Evolutionary conservation across 352 stramenopile species (phyloP).

Genomic region (Phytophthora multivora): DNA sequence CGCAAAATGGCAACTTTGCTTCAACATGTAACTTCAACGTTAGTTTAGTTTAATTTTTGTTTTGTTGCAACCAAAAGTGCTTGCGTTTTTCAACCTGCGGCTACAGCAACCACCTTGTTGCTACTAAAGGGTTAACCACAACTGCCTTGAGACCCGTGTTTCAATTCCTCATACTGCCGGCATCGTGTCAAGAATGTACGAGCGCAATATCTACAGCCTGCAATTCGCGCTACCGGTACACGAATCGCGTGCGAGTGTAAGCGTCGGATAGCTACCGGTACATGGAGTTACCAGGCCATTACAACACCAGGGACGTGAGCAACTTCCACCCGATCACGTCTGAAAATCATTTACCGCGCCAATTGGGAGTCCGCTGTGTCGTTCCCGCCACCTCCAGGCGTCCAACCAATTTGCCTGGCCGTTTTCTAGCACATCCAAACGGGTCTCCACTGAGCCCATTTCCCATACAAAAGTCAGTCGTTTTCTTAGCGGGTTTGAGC

Average conservation of each 20-base stretch:
- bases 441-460: constrained; percentile 18
- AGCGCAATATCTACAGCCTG: no score
- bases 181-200: no score
- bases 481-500: constrained; percentile 1
- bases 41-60: no score
- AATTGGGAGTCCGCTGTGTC: not conserved
- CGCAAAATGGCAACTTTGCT: constrained; percentile 10
- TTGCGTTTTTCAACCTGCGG: no score
- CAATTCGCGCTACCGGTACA: no score
- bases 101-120: no score
- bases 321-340: constrained; percentile 2
- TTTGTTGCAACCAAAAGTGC: no score
- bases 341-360: constrained; percentile 22
- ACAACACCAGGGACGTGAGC: not conserved
- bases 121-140: no score
- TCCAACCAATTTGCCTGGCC: constrained; percentile 29
- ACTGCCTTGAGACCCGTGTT: no score
- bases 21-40: constrained; percentile 19
- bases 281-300: not conserved
- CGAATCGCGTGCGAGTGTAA: no score
- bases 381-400: constrained; percentile 27
- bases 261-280: no score
- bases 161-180: no score
- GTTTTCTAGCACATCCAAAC: constrained; percentile 1
- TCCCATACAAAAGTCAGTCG: constrained; percentile 14